Conservation (phyloP, 768 basidiomycete species). For the Kwoniella sp. region DNA sequence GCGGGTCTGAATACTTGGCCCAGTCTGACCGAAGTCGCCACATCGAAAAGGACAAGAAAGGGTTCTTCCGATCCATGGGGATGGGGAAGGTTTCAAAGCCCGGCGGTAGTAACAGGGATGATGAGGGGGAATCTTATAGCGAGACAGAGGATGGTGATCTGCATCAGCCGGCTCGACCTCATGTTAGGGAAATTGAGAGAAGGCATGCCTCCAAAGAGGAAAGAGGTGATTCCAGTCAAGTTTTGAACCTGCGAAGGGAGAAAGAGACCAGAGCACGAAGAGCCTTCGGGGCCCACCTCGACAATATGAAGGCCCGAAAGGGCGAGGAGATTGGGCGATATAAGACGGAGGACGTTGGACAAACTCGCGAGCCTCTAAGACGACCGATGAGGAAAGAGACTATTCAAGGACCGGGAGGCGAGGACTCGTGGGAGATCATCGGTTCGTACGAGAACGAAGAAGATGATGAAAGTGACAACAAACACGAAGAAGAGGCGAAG, state of each 20-base stretch:
- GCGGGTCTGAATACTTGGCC: not conserved
- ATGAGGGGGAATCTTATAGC: not conserved
- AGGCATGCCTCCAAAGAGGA: no score
- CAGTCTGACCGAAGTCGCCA: not conserved
- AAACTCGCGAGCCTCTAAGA: not conserved
- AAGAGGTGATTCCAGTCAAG: no score
- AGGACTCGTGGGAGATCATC: conserved; percentile 17
- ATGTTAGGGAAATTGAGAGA: no score
- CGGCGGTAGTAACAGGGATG: not conserved
- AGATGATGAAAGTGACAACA: not conserved
- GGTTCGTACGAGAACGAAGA: conserved; percentile 7
- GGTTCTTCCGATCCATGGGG: conserved; percentile 1
- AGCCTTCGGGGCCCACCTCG: not conserved
- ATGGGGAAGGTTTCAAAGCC: not conserved
- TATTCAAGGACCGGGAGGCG: conserved; percentile 3
- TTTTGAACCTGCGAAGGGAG: not conserved
- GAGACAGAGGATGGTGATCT: no score
- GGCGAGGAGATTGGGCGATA: no score
- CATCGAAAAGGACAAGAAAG: conserved; percentile 2
- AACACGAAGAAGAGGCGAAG: no score
- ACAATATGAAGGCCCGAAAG: no score
- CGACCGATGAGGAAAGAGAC: not conserved
- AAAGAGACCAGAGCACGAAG: not conserved
- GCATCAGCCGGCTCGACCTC: no score
- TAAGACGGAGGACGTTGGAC: no score